Evolutionary conservation across 176 grass and related monocot genomes (phyloP), one percentile per base, ranked within the genome.

Genomic region (Poa pratensis): DNA sequence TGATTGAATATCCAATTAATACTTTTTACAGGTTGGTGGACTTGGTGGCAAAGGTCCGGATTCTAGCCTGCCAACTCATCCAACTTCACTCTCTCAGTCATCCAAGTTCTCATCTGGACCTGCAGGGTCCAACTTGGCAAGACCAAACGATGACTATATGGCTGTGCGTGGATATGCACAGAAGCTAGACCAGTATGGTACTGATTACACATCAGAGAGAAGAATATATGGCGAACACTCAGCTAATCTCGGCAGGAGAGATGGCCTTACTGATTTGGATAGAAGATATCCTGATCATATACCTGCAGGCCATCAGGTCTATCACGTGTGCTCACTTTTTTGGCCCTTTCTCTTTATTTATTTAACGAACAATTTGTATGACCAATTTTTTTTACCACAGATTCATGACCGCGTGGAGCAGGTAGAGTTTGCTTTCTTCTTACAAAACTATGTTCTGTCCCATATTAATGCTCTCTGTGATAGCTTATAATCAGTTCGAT

Each of bases 261-360:
- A 98, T 53, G 82, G 87, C 26, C 82, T 85, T 13, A 58, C 68
- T 90, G 97, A 99, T 91, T 88, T 92, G 81, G 91, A 90, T 81
- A 89, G 97, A 84, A 99, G 97, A 96, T 99, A 96, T 67, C 82
- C 90, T 2, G 97, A 99, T 63, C 87, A 91, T 80, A 67, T 91
- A 60, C 82, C 89, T 80, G 72, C 88, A 55, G 76, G 82, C 59
- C 87, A 86, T 70, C 96, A 89, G 80, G 84, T 88, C 9, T 82
- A n/a, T 86, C 76, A 67, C 23, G 40, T 69, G 23, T 37, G 53
- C 49, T 32, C 20, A 74, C 35, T n/a, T 67, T 37, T 51, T 63
- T 27, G 62, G 7, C 3, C 5, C 7, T 79, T 51, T 51, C 72
- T 18, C 49, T 27, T 82, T 71, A 77, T 3, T 3, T 52, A 39